Evolutionary conservation across 2,329 filamentous ascomycete genomes (phyloP).

Genomic region (Claviceps digitariae): DNA sequence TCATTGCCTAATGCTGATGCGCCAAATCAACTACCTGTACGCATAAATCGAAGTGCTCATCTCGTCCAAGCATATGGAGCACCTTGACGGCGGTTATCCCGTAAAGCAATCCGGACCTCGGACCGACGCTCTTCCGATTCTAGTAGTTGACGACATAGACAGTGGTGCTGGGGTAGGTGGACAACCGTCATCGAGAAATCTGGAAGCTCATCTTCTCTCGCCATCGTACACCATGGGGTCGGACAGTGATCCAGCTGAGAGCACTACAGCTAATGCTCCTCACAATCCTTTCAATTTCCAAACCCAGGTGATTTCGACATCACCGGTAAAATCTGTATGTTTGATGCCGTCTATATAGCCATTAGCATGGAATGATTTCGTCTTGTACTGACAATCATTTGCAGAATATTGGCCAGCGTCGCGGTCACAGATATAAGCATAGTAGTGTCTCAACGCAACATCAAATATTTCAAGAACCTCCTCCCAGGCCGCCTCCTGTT

Average conservation of each 20-base stretch:
- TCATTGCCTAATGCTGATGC: background rate
- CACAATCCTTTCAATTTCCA: constrained; percentile 89
- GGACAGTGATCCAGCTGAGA: constrained; percentile 1
- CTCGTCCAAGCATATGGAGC: constrained; percentile 7
- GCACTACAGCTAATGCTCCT: constrained; percentile 10
- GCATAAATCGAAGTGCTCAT: background rate
- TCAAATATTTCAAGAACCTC: constrained; percentile 91
- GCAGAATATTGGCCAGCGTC: constrained; percentile 77
- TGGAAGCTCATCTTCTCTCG: constrained; percentile 5
- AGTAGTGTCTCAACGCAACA: constrained; percentile 79
- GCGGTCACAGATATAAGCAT: constrained; percentile 96
- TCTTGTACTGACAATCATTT: background rate
- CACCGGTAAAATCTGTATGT: constrained; percentile 63
- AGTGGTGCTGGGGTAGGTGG: background rate
- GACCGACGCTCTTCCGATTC: constrained; percentile 3
- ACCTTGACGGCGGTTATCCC: background rate
- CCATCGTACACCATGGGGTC: constrained; percentile 7
- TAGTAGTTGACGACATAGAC: constrained; percentile 13
- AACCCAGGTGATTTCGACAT: constrained; percentile 62
- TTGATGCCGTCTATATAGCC: background rate
- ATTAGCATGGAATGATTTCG: constrained; percentile 1
- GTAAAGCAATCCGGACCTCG: background rate
- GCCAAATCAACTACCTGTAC: background rate
- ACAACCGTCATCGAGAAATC: background rate
- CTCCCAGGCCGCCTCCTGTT: constrained; percentile 70